Conservation (phyloP, 257 asterid species). For the Solanum pennellii region DNA sequence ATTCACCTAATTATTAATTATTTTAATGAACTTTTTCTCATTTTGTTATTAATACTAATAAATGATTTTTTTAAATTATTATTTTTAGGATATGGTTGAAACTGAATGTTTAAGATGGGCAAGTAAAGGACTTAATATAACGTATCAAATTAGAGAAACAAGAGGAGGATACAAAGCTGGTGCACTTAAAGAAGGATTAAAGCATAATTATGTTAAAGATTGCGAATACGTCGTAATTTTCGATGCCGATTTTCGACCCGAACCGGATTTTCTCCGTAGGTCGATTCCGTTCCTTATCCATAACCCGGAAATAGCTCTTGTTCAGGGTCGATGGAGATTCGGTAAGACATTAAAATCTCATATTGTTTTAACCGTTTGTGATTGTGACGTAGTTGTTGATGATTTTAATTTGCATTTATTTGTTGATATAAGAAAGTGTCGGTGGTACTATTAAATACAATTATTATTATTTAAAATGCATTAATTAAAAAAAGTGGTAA, state of each 20-base stretch:
- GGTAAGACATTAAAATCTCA: constrained; percentile 22
- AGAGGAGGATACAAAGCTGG: constrained; percentile 98
- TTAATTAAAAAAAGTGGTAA: no score
- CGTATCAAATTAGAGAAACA: constrained; percentile 68
- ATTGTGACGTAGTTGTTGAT: neutral
- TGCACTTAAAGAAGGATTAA: constrained; percentile 90
- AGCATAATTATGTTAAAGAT: constrained; percentile 56
- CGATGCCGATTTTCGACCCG: constrained; percentile 95
- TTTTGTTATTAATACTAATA: neutral
- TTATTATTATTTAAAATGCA: neutral
- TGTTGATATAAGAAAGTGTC: constrained; percentile 23
- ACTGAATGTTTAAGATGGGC: constrained; percentile 89
- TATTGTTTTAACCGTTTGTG: neutral
- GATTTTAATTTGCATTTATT: neutral
- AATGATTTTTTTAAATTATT: neutral
- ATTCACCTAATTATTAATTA: neutral
- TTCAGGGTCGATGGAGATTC: constrained; percentile 91
- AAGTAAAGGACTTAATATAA: constrained; percentile 69
- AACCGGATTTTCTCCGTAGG: constrained; percentile 72
- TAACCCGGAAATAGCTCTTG: constrained; percentile 70
- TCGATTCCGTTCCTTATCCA: constrained; percentile 74
- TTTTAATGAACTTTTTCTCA: neutral
- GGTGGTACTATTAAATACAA: constrained; percentile 16
- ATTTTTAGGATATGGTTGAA: constrained; percentile 79
- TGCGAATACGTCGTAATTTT: constrained; percentile 84